Evolutionary conservation across 2,329 filamentous ascomycete species (phyloP), one percentile per base, ranked within the genome.

Genomic region (Septoria linicola): DNA sequence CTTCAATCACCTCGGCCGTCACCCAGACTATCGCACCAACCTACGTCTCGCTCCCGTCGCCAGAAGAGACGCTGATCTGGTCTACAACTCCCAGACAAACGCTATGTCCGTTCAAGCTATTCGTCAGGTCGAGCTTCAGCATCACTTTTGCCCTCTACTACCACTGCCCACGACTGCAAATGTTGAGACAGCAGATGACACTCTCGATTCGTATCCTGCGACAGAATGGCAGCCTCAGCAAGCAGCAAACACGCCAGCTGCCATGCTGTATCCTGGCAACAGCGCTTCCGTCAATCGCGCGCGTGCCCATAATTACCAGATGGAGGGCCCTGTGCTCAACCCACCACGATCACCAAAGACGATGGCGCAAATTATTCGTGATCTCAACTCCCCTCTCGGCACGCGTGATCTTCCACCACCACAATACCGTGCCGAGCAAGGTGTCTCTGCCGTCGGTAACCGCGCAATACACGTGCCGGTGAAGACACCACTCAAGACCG

Each of bases 131-230:
- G 65, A 67, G 52, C 48, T 62, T 3, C 36, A 34, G 4, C 16
- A 21, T 17, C 37, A 59, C 4, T 39, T 66, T 8, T 53, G 56
- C 14, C 59, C 57, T 6, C 49, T 67, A 1, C 52, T 63, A 16
- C 64, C 63, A 10, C 54, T 63, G 1, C 59, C 65, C 6, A 66
- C 65, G 8, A 55, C 50, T 4, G 17, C 40, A 8, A 67, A 67
- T 48, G 63, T 55, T n/a, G 34, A 62, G 39, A 61, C 59, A 3
- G 45, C 64, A 21, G 59, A 66, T 51, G 60, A 65, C 49, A 49
- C 51, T 42, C 63, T 53, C 53, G 49, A 42, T 10, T 53, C 53
- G 36, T 66, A 65, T 40, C 49, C 53, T 2, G 20, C 40, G n/a
- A 14, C 20, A 6, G 56, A 56, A 23, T 59, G 53, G 50, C 7